Percentiles rank a stretch among this genome's conserved stretches.
These are phyloP conservation scores for Crucibulum laeve DNA, from an alignment of 768 basidiomycete genomes.

Conservation along the genomic window DNA sequence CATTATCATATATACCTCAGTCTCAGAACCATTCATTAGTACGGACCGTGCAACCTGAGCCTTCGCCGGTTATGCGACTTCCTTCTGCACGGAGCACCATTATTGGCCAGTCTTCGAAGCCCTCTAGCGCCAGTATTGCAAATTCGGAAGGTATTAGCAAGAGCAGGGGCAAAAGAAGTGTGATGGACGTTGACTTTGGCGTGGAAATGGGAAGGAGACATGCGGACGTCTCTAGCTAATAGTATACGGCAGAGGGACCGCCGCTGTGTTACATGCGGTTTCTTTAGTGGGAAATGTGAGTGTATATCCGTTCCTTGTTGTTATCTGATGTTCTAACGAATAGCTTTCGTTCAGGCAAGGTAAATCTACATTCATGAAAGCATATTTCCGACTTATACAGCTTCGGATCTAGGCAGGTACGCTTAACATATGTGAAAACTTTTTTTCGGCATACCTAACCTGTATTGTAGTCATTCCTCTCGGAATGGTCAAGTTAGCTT, in stretches of 20 bases:
- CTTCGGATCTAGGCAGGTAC: too few relatives aligned
- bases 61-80: slow-evolving; percentile 49
- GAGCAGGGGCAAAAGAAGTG: not conserved
- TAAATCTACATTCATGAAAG: not conserved
- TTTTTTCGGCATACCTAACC: too few relatives aligned
- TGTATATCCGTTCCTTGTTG: too few relatives aligned
- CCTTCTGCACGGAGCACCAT: slow-evolving; percentile 24
- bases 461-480: too few relatives aligned
- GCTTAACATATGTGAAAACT: too few relatives aligned
- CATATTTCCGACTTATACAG: not conserved
- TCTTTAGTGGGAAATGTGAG: too few relatives aligned
- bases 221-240: not conserved
- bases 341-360: not conserved
- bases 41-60: slow-evolving; percentile 49
- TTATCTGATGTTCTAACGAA: not conserved
- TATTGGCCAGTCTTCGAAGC: slow-evolving; percentile 14
- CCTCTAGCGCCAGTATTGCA: not conserved
- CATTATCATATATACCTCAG: slow-evolving; percentile 30
- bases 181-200: not conserved
- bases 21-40: slow-evolving; percentile 27
- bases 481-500: too few relatives aligned
- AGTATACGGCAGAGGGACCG: not conserved
- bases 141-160: not conserved
- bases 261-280: too few relatives aligned
- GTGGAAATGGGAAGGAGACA: not conserved